phyloP scores from a whole-genome alignment of 78 protist species.

The Dictyostelium capitatum region DNA sequence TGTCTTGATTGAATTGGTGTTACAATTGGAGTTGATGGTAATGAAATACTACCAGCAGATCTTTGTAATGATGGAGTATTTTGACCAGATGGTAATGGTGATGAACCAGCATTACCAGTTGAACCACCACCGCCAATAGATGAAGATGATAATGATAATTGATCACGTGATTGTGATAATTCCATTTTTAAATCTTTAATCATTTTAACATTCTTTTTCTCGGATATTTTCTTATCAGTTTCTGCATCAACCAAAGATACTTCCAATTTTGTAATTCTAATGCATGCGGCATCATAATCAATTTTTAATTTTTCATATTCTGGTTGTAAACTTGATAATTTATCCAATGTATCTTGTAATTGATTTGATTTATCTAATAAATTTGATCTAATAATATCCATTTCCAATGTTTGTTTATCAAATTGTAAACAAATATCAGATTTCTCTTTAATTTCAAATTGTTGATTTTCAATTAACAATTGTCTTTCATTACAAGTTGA shows the following conservation, averaged over 20 bases:
- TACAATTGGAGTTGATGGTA: conserved; percentile 53
- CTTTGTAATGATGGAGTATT: conserved; percentile 23
- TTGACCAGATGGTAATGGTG: background rate
- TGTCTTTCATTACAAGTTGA: background rate
- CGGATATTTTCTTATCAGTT: conserved; percentile 57
- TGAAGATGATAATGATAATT: conserved; percentile 29
- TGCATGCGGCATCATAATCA: conserved; percentile 5
- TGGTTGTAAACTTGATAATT: background rate
- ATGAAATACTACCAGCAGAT: conserved; percentile 20
- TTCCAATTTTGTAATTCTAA: conserved; percentile 23
- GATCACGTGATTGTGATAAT: conserved; percentile 52
- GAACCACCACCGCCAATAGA: background rate
- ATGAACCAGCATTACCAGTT: background rate
- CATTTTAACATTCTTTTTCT: conserved; percentile 55
- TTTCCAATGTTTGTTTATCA: background rate
- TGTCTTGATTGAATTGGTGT: conserved; percentile 54
- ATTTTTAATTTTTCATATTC: conserved; percentile 18
- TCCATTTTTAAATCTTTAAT: conserved; percentile 69
- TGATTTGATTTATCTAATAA: background rate
- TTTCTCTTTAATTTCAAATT: background rate
- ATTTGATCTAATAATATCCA: background rate
- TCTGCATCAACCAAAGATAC: conserved; percentile 48
- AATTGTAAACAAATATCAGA: background rate
- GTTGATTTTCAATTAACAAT: background rate
- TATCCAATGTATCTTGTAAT: background rate